Evolutionary conservation across 441 rosid species (phyloP).

Genomic region (Arabidopsis lyrata): DNA sequence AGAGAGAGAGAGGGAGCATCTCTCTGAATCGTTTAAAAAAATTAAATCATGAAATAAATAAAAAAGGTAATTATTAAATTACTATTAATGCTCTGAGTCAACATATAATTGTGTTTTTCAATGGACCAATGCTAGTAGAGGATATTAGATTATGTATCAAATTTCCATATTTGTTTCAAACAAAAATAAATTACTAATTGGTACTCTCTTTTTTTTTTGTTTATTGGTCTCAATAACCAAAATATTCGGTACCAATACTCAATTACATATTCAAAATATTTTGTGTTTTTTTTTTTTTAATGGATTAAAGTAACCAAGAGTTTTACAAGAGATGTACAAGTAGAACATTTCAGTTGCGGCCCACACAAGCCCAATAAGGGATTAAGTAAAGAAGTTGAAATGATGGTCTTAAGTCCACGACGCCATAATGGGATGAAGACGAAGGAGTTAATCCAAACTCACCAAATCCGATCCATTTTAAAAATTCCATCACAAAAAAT

Average conservation of each 20-base stretch:
- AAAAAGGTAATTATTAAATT: constrained; percentile 37
- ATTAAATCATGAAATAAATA: not conserved
- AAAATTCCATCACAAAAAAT: too few relatives aligned
- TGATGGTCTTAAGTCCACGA: too few relatives aligned
- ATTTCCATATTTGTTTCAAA: constrained; percentile 14
- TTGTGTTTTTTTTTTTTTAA: too few relatives aligned
- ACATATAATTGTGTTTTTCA: constrained; percentile 36
- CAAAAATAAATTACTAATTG: not conserved
- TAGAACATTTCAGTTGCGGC: too few relatives aligned
- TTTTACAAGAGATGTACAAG: too few relatives aligned
- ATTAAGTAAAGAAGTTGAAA: too few relatives aligned
- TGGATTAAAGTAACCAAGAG: too few relatives aligned
- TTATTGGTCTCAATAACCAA: constrained; percentile 25
- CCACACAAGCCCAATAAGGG: too few relatives aligned
- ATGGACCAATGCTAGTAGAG: constrained; percentile 35
- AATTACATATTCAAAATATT: too few relatives aligned
- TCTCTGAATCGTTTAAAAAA: constrained; percentile 46
- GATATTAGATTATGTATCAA: not conserved
- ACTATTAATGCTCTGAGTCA: constrained; percentile 43
- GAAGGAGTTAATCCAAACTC: too few relatives aligned
- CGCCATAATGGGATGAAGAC: too few relatives aligned
- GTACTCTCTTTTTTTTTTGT: not conserved
- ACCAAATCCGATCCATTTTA: too few relatives aligned
- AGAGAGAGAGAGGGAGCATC: constrained; percentile 38
- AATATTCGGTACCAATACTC: constrained; percentile 29